Evolutionary conservation across 2,329 filamentous ascomycete species (phyloP).

Genomic region (Botryosphaeria dothidea): DNA sequence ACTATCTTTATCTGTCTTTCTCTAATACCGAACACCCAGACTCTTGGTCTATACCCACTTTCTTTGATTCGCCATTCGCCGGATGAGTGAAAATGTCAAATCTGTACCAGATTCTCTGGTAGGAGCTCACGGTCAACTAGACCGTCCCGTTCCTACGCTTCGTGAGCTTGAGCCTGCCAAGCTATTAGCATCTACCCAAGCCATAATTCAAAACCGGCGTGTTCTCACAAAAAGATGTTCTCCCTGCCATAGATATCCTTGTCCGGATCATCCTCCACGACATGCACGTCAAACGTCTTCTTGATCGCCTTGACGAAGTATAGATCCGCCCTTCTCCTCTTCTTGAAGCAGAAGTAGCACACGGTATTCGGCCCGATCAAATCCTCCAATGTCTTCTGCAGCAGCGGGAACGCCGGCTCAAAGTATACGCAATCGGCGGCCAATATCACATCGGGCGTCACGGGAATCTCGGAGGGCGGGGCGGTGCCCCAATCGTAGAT

Average conservation of each 20-base stretch:
- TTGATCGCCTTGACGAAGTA: constrained; percentile 53
- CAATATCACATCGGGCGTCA: constrained; percentile 77
- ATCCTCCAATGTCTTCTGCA: constrained; percentile 75
- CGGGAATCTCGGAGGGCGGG: constrained; percentile 42
- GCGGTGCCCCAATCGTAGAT: constrained; percentile 75
- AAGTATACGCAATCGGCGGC: constrained; percentile 98
- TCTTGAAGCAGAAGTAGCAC: constrained; percentile 94
- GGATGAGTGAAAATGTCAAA: neutral
- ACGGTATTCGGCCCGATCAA: constrained; percentile 66
- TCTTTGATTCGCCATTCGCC: neutral
- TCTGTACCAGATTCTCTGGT: neutral
- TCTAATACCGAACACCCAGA: neutral
- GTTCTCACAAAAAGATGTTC: constrained; percentile 49
- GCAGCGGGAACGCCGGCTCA: constrained; percentile 88
- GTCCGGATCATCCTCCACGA: constrained; percentile 52
- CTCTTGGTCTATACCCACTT: neutral
- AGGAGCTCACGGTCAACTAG: neutral
- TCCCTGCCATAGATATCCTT: constrained; percentile 47
- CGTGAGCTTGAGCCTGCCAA: constrained; percentile 4
- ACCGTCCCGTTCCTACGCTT: neutral
- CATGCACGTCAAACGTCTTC: constrained; percentile 50
- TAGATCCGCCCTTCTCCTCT: constrained; percentile 70
- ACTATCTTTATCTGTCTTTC: neutral
- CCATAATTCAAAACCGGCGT: neutral
- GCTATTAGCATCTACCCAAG: neutral